A percentile compares a stretch with the other conserved stretches of the same genome.
Conservation (phyloP, 2,329 filamentous ascomycete genomes). For the Cytospora paraplurivora region DNA sequence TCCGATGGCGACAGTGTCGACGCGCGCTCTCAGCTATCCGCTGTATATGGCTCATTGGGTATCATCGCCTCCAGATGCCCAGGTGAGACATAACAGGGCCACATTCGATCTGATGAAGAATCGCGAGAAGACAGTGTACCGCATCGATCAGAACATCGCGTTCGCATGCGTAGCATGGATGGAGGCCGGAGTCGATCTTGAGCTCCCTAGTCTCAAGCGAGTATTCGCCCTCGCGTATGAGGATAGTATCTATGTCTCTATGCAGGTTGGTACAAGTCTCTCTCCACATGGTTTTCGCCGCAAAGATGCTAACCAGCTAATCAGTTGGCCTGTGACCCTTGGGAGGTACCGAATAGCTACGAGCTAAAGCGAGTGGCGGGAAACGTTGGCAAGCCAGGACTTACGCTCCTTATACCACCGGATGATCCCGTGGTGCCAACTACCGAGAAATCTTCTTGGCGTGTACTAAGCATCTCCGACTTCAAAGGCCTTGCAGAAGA, state of each 20-base stretch:
- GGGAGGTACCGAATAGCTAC: not conserved
- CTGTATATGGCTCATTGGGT: not conserved
- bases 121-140: not conserved
- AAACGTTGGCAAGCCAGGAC: not conserved
- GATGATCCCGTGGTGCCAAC: not conserved
- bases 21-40: not conserved
- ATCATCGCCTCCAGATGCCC: no score
- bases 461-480: not conserved
- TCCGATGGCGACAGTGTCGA: not conserved
- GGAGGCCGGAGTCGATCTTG: not conserved
- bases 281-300: no score
- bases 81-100: not conserved
- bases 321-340: not conserved
- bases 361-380: not conserved
- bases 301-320: not conserved
- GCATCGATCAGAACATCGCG: not conserved
- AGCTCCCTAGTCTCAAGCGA: not conserved
- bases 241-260: constrained; percentile 1
- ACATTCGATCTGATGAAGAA: no score
- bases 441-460: not conserved
- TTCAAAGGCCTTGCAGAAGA: not conserved
- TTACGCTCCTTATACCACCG: not conserved
- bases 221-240: not conserved
- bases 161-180: not conserved
- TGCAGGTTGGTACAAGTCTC: not conserved